phyloP scores from a whole-genome alignment of 2,329 filamentous ascomycete species.

The Colletotrichum salicis region DNA sequence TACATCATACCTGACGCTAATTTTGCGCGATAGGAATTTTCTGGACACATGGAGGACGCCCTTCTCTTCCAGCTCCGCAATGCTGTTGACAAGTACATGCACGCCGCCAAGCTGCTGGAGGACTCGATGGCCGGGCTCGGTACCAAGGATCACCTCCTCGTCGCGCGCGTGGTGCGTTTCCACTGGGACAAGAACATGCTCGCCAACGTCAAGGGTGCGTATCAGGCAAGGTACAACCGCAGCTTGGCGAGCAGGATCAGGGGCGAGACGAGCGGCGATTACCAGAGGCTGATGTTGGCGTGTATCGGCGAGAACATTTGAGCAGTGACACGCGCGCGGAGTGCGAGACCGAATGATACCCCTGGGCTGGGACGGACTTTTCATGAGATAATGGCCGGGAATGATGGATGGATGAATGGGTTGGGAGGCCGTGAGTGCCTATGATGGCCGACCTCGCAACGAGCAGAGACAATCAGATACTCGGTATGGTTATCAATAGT shows the following conservation, averaged over 20 bases:
- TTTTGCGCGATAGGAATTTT: constrained; percentile 71
- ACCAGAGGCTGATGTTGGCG: constrained; percentile 80
- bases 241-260: constrained; percentile 77
- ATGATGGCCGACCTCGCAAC: neutral
- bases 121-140: constrained; percentile 87
- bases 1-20: neutral
- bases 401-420: neutral
- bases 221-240: constrained; percentile 75
- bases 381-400: neutral
- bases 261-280: constrained; percentile 88
- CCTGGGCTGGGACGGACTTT: constrained; percentile 9
- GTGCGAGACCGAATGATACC: constrained; percentile 18
- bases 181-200: constrained; percentile 86
- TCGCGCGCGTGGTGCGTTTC: constrained; percentile 79
- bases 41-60: constrained; percentile 90
- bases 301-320: constrained; percentile 59
- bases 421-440: neutral
- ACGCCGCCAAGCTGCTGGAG: constrained; percentile 85
- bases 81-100: constrained; percentile 83
- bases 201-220: constrained; percentile 82
- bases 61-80: constrained; percentile 82
- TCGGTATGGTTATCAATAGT: constrained; percentile 5
- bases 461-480: neutral
- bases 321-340: neutral
- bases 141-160: constrained; percentile 84